Base-by-base conservation (phyloP, 345 rosid genomes). In the Camelina sativa region DNA sequence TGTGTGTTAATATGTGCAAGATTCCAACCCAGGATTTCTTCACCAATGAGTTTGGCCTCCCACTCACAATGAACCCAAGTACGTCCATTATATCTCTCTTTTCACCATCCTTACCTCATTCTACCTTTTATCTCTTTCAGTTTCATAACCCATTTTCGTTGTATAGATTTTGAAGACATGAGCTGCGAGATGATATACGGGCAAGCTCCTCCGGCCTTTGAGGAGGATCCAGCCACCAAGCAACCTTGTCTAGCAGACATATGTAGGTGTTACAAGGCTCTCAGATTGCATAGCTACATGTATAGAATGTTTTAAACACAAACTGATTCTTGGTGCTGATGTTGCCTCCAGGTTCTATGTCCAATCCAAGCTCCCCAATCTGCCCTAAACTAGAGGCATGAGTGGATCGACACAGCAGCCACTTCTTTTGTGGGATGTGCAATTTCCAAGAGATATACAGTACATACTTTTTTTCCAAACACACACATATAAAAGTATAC, bases 11-110 rank as follows among this genome's bases (percentile, higher is more conserved):
- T 72, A 94, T 88, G 98, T 91, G 98, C 82, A 94, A 90, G 80
- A 85, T 94, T 65, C 97, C 98, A 13, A 91, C 98, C 23, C 97
- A 94, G 76, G 95, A 94, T 86, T 94, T 94, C 92, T 94, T 94
- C 83, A 91, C 97, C 80, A 94, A 90, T 58, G 96, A 94, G 81
- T 94, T 94, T 67, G 98, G 98, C 34, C 95, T 94, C 52, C 97
- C 97, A 57, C 82, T 94, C 48, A 94, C 98, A 41, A 94, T 94
- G 98, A 88, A 57, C 53, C 96, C 97, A 2, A 90, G 97, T 90
- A 88, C 23, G 38, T 90, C 87, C 25, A 32, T 19, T 19, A 60
- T 65, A 55, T 60, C 16, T 54, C 32, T 12, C 41, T 16, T 54
- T 68, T 63, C 41, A 41, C 43, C 19, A 58, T 11, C n/a, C 53